Percentiles rank a stretch among this genome's conserved stretches.
Evolutionary conservation across 208 protist species (phyloP).

Genomic region (Acanthamoeba quina): DNA sequence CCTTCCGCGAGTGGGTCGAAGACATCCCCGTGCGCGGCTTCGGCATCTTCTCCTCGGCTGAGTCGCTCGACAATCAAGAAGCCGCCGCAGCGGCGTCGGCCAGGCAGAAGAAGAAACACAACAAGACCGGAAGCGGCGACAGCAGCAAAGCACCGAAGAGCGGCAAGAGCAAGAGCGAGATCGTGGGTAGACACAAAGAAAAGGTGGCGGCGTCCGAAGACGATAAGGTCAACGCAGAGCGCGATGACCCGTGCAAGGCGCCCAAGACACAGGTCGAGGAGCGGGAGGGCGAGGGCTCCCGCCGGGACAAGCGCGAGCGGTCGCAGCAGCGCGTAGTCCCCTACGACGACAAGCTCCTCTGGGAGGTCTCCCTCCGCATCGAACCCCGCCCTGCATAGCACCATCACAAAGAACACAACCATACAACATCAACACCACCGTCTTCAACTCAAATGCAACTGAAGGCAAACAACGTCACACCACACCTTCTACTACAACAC

Average conservation of each 20-base stretch:
- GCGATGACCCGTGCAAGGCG: no score
- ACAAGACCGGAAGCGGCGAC: not conserved
- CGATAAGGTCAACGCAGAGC: not conserved
- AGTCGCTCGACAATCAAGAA: not conserved
- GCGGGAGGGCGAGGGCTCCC: not conserved
- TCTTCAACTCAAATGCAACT: no score
- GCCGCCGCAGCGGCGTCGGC: not conserved
- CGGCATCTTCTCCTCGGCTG: not conserved
- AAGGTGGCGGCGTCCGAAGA: not conserved
- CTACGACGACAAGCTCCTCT: constrained; percentile 22
- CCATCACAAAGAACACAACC: no score
- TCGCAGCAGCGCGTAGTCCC: not conserved
- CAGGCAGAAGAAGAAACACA: not conserved
- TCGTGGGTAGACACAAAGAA: not conserved
- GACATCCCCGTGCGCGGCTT: not conserved
- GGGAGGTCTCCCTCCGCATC: not conserved
- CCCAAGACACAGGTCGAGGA: not conserved
- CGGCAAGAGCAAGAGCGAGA: no score
- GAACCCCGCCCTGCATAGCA: not conserved
- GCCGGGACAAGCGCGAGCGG: not conserved
- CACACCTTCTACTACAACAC: no score
- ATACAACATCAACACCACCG: no score
- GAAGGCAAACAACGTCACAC: no score
- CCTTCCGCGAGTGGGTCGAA: constrained; percentile 29
- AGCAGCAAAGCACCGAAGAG: not conserved